Base-by-base conservation (phyloP, 2,329 filamentous ascomycete genomes). In the Curvularia sp. region DNA sequence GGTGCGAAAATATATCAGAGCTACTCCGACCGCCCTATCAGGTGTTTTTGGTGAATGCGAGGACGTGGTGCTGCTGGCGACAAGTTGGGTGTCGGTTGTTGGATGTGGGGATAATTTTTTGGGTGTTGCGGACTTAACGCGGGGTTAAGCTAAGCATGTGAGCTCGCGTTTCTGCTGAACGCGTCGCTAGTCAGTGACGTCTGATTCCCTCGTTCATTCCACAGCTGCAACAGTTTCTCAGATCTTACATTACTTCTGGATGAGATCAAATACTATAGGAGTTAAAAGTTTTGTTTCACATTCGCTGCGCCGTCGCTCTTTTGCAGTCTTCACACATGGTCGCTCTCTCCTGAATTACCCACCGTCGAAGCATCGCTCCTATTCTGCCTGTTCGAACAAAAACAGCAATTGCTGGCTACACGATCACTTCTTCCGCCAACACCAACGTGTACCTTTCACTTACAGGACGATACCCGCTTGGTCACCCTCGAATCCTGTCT, bases 61-160 rank as follows among this genome's bases (percentile, higher is more conserved):
- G 21, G 43, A 27, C 12, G 38, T 25, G 15, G 18, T 9, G 15
- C 15, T 19, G 18, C n/a, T 53, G 30, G 38, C 45, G 49, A 53
- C 49, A 27, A 42, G 43, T 51, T 57, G 51, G 51, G 28, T 45
- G 52, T 47, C 39, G 50, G 50, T 27, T 52, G 60, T 63, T 58
- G 58, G 53, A 65, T 57, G 47, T 55, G 58, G 51, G 38, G 48
- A 60, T 50, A 62, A 65, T 60, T 46, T 72, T 71, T 70, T 70
- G 61, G 65, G 61, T 51, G 56, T 61, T 61, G 59, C 47, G 39
- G 43, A 43, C 30, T 61, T 69, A 69, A 67, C 63, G 67, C 70
- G 48, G 57, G 46, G 39, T 57, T 68, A 68, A 32, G 25, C 25
- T 10, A 63, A 51, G 42, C 41, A 53, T 59, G 66, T 70, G 66